Percentiles rank a stretch among this genome's conserved stretches.
Evolutionary conservation across 768 basidiomycete genomes (phyloP).

Genomic region (Xerocomellus intermedius): DNA sequence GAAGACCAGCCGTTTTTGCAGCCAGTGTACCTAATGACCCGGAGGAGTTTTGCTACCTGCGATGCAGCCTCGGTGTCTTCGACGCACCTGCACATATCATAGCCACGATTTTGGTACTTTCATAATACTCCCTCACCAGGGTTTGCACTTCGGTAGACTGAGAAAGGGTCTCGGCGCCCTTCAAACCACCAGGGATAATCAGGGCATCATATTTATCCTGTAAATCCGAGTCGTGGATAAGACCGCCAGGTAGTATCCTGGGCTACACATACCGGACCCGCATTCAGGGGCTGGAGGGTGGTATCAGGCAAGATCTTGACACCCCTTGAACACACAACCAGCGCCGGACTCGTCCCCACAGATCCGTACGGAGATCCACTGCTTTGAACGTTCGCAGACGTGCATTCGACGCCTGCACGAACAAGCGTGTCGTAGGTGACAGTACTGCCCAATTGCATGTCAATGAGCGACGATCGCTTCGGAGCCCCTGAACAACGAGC

Average conservation of each 20-base stretch:
- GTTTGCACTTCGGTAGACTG: slow-evolving; percentile 56
- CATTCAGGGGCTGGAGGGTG: slow-evolving; percentile 44
- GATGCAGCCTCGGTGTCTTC: neutral
- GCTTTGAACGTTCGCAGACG: slow-evolving; percentile 63
- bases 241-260: neutral
- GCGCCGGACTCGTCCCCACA: slow-evolving; percentile 38
- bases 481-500: neutral
- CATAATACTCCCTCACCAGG: slow-evolving; percentile 53
- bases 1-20: slow-evolving; percentile 60
- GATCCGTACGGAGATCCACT: slow-evolving; percentile 25
- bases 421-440: slow-evolving; percentile 82
- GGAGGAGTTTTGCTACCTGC: neutral
- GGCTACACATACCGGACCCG: slow-evolving; percentile 44
- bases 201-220: slow-evolving; percentile 68
- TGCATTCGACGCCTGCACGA: slow-evolving; percentile 64
- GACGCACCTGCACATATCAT: slow-evolving; percentile 82
- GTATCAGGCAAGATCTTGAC: slow-evolving; percentile 70
- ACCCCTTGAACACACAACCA: slow-evolving; percentile 68
- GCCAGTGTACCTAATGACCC: slow-evolving; percentile 57
- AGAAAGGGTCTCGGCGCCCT: slow-evolving; percentile 75
- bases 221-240: neutral
- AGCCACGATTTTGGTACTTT: slow-evolving; percentile 50
- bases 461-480: neutral
- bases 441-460: slow-evolving; percentile 45
- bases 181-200: slow-evolving; percentile 75